Percentiles rank a stretch among this genome's conserved stretches.
phyloP scores from a whole-genome alignment of 768 basidiomycete species.

The Pluteus cervinus region DNA sequence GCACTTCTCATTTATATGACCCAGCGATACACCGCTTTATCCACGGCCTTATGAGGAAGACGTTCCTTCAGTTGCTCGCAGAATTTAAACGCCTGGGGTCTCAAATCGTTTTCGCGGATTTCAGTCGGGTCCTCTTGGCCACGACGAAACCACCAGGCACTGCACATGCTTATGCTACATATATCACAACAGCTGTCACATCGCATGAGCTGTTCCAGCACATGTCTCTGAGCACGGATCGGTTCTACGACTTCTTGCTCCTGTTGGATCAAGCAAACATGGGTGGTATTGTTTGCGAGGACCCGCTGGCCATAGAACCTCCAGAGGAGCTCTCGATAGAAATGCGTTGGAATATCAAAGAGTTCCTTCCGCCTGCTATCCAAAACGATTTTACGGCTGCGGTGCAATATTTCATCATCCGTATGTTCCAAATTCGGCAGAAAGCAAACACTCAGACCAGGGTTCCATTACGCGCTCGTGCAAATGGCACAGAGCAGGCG shows the following conservation, averaged over 20 bases:
- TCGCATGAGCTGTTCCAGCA: constrained; percentile 96
- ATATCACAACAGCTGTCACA: constrained; percentile 89
- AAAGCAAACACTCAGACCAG: constrained; percentile 53
- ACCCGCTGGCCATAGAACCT: constrained; percentile 63
- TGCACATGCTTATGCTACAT: constrained; percentile 92
- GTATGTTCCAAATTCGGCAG: constrained; percentile 72
- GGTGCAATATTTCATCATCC: constrained; percentile 79
- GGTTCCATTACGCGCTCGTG: constrained; percentile 64
- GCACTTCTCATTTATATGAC: constrained; percentile 83
- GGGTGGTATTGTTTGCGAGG: constrained; percentile 82
- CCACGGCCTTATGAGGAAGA: constrained; percentile 95
- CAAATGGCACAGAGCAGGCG: constrained; percentile 57
- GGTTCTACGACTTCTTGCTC: constrained; percentile 89
- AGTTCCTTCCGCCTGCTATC: constrained; percentile 80
- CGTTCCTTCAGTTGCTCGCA: constrained; percentile 92
- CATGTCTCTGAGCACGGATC: constrained; percentile 76
- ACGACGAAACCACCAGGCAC: constrained; percentile 96
- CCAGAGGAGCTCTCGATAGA: constrained; percentile 67
- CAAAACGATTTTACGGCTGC: constrained; percentile 70
- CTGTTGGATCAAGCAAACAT: constrained; percentile 96
- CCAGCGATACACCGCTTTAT: constrained; percentile 90
- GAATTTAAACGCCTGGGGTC: constrained; percentile 96
- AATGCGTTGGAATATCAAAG: constrained; percentile 90
- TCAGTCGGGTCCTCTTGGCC: constrained; percentile 82
- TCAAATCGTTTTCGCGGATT: constrained; percentile 89